A percentile compares a stretch with the other conserved stretches of the same genome.
phyloP scores from a whole-genome alignment of 1,284 basidiomycete genomes.

The Puccinia horiana region DNA sequence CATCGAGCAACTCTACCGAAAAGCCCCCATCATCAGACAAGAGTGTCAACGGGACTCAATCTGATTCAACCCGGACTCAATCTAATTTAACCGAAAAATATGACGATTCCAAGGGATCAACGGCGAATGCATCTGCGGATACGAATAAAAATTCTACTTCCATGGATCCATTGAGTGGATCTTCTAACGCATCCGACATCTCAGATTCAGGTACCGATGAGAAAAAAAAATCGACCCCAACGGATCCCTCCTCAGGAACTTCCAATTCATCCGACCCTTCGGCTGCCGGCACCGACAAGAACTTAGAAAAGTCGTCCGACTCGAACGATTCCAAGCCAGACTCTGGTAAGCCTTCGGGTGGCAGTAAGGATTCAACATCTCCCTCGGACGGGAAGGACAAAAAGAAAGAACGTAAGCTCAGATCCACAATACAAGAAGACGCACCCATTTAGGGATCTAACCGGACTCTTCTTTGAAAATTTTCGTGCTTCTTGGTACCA shows the following conservation, averaged over 20 bases:
- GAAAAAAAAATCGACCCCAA: slow-evolving; percentile 14
- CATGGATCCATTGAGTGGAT: slow-evolving; percentile 1
- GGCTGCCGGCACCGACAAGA: slow-evolving; percentile 6
- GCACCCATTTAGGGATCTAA: background rate
- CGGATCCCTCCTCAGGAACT: slow-evolving; percentile 10
- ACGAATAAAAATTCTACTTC: slow-evolving; percentile 16
- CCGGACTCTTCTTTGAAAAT: background rate
- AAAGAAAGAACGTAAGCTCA: slow-evolving; percentile 14
- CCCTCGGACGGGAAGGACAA: slow-evolving; percentile 6
- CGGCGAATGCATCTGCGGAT: slow-evolving; percentile 6
- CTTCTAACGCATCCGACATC: slow-evolving; percentile 15
- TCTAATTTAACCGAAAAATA: slow-evolving; percentile 22
- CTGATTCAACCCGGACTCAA: slow-evolving; percentile 11
- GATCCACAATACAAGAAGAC: background rate
- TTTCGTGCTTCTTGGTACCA: background rate
- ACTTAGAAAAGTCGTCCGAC: background rate
- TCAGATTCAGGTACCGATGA: slow-evolving; percentile 24
- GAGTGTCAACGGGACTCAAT: slow-evolving; percentile 7
- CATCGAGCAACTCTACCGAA: background rate
- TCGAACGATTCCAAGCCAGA: slow-evolving; percentile 11
- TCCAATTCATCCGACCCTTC: slow-evolving; percentile 18
- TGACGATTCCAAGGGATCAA: slow-evolving; percentile 1
- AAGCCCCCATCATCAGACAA: background rate
- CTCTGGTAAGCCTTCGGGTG: slow-evolving; percentile 5
- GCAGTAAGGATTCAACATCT: slow-evolving; percentile 11